A percentile compares a stretch with the other conserved stretches of the same genome.
These are phyloP conservation scores for Naganishia sp. DNA, from an alignment of 1,284 basidiomycete genomes.

Conservation along the genomic window DNA sequence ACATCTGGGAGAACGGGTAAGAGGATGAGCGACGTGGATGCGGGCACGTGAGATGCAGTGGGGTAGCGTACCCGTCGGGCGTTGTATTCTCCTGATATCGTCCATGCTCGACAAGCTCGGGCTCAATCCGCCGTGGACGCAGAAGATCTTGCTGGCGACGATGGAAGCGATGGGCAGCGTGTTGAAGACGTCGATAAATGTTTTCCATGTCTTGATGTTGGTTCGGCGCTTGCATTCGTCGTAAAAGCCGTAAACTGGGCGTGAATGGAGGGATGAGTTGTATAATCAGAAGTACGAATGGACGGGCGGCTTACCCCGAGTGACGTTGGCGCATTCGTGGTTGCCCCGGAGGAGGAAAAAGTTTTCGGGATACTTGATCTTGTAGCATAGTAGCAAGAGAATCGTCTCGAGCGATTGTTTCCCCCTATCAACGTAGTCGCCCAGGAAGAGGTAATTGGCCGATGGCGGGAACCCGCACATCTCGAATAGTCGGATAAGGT, in stretches of 20 bases:
- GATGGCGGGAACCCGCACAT: conserved; percentile 99
- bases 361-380: conserved; percentile 99
- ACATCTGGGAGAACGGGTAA: conserved; percentile 64
- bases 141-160: conserved; percentile 99
- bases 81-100: conserved; percentile 95
- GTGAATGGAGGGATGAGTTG: conserved; percentile 22
- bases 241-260: conserved; percentile 95
- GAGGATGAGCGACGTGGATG: neutral
- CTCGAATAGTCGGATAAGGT: conserved; percentile 96
- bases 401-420: conserved; percentile 99
- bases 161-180: conserved; percentile 97
- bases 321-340: conserved; percentile 99
- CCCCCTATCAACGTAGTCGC: conserved; percentile 97
- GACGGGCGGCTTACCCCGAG: conserved; percentile 68
- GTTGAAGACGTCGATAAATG: conserved; percentile 99
- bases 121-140: conserved; percentile 96
- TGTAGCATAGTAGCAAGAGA: conserved; percentile 93
- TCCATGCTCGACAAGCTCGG: conserved; percentile 99
- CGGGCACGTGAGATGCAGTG: neutral
- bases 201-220: conserved; percentile 99
- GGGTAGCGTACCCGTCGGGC: conserved; percentile 68
- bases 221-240: conserved; percentile 99
- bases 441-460: conserved; percentile 97
- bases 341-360: conserved; percentile 98
- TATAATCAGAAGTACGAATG: neutral